Evolutionary conservation across 805 yeast species (phyloP).

Genomic region (Metschnikowia drakensbergensis): DNA sequence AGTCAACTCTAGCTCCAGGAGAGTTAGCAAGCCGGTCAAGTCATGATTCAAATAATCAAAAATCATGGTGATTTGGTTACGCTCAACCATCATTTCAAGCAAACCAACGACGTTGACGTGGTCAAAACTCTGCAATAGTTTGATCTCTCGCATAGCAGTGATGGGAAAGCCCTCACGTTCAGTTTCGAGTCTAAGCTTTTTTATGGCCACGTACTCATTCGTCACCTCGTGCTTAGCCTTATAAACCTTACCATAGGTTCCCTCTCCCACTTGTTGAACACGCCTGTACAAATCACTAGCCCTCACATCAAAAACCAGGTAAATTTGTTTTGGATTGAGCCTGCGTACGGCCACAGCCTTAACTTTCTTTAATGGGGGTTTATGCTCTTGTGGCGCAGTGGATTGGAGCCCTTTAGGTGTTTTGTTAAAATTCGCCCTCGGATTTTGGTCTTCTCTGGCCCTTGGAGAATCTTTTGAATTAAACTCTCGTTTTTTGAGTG

Average conservation of each 20-base stretch:
- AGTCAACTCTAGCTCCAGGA: slow-evolving; percentile 59
- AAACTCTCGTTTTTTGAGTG: slow-evolving; percentile 11
- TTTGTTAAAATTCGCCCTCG: not conserved
- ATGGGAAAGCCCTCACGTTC: slow-evolving; percentile 96
- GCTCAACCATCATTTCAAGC: slow-evolving; percentile 85
- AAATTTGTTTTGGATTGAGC: slow-evolving; percentile 30
- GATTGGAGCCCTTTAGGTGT: not conserved
- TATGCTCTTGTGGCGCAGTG: slow-evolving; percentile 1
- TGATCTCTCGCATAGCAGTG: slow-evolving; percentile 89
- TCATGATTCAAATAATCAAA: slow-evolving; percentile 94
- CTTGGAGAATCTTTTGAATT: slow-evolving; percentile 1
- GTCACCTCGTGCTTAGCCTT: slow-evolving; percentile 75
- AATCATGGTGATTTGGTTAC: slow-evolving; percentile 74
- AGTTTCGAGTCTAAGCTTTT: slow-evolving; percentile 74
- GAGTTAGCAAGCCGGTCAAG: slow-evolving; percentile 79
- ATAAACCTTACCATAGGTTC: slow-evolving; percentile 95
- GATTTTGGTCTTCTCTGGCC: not conserved
- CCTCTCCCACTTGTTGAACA: slow-evolving; percentile 94
- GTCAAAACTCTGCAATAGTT: slow-evolving; percentile 74
- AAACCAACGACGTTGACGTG: slow-evolving; percentile 81
- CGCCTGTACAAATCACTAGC: slow-evolving; percentile 54
- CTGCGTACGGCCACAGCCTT: slow-evolving; percentile 9
- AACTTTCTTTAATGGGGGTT: not conserved
- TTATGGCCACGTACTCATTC: slow-evolving; percentile 75
- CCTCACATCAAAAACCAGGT: slow-evolving; percentile 27